These are phyloP conservation scores for Aspergillus cavernicola DNA, from an alignment of 495 filamentous ascomycete species.

Conservation along the genomic window DNA sequence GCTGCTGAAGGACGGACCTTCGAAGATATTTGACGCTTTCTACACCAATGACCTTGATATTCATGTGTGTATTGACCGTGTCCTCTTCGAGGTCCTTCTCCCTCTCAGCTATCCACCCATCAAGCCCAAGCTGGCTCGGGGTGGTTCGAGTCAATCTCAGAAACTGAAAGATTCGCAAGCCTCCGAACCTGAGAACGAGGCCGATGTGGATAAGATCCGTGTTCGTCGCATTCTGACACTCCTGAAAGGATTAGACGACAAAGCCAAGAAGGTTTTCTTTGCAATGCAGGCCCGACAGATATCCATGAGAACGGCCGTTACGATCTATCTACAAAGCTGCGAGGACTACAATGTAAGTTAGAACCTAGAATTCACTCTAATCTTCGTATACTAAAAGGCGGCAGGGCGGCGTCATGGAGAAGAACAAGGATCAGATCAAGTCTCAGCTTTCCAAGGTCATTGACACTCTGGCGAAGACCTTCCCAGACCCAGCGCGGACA, in stretches of 20 bases:
- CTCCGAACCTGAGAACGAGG: constrained; percentile 46
- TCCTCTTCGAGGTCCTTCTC: constrained; percentile 81
- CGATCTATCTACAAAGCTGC: constrained; percentile 70
- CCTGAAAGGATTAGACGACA: constrained; percentile 70
- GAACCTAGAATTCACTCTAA: not conserved
- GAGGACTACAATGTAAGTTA: constrained; percentile 70
- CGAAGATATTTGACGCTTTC: constrained; percentile 79
- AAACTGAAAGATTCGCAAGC: constrained; percentile 49
- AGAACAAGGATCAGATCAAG: constrained; percentile 64
- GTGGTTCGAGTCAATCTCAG: constrained; percentile 57
- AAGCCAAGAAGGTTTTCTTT: constrained; percentile 83
- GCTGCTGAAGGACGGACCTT: constrained; percentile 73
- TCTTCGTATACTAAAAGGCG: constrained; percentile 12
- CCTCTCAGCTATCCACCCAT: constrained; percentile 81
- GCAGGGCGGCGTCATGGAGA: constrained; percentile 75
- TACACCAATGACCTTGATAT: constrained; percentile 90
- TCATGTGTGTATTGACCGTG: constrained; percentile 75
- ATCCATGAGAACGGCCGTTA: constrained; percentile 63
- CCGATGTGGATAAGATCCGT: constrained; percentile 77
- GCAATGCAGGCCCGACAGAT: constrained; percentile 75
- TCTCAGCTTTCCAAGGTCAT: constrained; percentile 62
- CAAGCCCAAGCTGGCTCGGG: constrained; percentile 62
- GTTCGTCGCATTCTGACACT: constrained; percentile 81
- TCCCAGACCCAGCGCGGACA: constrained; percentile 67
- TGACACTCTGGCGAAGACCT: constrained; percentile 63